Conservation (phyloP, 352 stramenopile genomes). For the Blastocystis sp. region DNA sequence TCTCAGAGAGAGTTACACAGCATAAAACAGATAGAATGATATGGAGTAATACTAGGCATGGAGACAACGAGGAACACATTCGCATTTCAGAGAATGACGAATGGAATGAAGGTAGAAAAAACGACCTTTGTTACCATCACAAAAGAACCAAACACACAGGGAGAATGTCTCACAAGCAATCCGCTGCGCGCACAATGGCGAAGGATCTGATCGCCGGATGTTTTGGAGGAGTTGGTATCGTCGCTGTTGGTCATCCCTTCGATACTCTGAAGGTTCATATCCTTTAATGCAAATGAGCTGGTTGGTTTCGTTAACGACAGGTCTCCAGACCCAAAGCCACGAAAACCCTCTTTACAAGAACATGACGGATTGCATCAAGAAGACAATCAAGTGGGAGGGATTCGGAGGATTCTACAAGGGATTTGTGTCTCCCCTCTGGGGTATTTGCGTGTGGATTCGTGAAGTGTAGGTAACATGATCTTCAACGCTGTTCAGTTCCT, state of each 20-base stretch:
- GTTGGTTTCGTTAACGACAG: background rate
- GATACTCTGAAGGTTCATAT: slow-evolving; percentile 55
- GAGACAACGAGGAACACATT: no score
- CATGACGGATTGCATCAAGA: slow-evolving; percentile 54
- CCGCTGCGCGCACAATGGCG: background rate
- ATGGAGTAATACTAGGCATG: no score
- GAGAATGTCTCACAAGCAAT: background rate
- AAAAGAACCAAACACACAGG: background rate
- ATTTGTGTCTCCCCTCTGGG: slow-evolving; percentile 50
- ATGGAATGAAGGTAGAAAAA: background rate
- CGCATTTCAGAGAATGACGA: no score
- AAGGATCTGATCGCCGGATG: slow-evolving; percentile 54
- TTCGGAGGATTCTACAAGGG: slow-evolving; percentile 49
- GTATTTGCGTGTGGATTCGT: background rate
- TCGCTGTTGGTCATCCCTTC: slow-evolving; percentile 56
- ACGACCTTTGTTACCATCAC: background rate
- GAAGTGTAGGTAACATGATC: slow-evolving; percentile 35
- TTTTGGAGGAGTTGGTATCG: slow-evolving; percentile 55
- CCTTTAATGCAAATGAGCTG: background rate
- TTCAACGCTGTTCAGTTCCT: slow-evolving; percentile 57
- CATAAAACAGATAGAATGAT: no score
- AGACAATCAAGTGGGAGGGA: slow-evolving; percentile 54
- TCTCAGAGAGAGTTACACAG: no score
- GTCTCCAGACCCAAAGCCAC: slow-evolving; percentile 30
- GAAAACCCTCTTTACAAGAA: slow-evolving; percentile 50